Evolutionary conservation across 805 yeast genomes (phyloP), one percentile per base, ranked within the genome.

Genomic region (Hemisphaericaspora nanyangensis): DNA sequence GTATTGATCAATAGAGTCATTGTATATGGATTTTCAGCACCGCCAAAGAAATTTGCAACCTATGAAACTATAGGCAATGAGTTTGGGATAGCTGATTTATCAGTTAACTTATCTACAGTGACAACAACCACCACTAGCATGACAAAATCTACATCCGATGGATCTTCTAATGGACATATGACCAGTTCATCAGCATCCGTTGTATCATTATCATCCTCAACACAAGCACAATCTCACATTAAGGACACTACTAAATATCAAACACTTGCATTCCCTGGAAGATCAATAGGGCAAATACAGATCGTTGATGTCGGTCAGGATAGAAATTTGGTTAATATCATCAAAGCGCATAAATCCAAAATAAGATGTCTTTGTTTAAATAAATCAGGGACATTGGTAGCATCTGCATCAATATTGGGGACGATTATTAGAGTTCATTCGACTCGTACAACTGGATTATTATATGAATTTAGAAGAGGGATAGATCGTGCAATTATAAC

Each of bases 401-500:
- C 95, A 1, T 78, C 87, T 15, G 95, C 95, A 0, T 80, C 89
- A 10, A 85, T 79, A 37, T 77, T 83, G 1, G 96, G 96, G 0
- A 89, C 96, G 0, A 71, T 88, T 7, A 78, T 88, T 15, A 62
- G 95, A 37, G 69, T 87, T 3, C 88, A 82, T 54, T 80, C 87
- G 5, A 40, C 43, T 6, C 27, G 30, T 6, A 28, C 36, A 12
- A 76, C 88, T 1, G 68, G 70, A 36, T 64, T 87, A 36, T 52
- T 87, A n/a, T 82, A 75, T 53, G 96, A 88, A 56, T 90, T 90
- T 52, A 70, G 98, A 49, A 70, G 99, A 36, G 99, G 99, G 0
- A 57, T 90, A 16, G 98, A 93, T 58, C 74, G 81, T 37, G 97
- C 96, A 1, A 68, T 72, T 13, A 76, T 93, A 6, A 85, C 84